Base-by-base conservation (phyloP, 23 red algal genomes). In the Gracilaria gracilis region DNA sequence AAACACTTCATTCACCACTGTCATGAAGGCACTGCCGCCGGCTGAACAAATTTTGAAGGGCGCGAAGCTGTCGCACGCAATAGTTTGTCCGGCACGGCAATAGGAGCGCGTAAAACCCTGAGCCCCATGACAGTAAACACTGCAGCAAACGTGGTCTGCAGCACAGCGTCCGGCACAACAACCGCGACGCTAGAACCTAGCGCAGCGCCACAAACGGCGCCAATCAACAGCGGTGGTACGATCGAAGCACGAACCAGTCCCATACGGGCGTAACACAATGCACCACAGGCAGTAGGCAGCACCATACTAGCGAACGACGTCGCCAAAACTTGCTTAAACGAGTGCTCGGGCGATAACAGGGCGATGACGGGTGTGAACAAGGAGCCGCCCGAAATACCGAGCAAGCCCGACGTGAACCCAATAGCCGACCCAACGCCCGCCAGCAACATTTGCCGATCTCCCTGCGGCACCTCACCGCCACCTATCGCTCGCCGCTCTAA, bases 311-410 rank as follows among this genome's bases (percentile, higher is more conserved):
- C 78, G 48, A 98, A 93, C 1, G 91, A 82, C 2, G 95, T 98
- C 20, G 84, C 95, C 61, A 98, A 42, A 19, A 98, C 87, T 25
- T 58, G 75, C 29, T 80, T 83, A 40, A 96, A 74, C 5, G 79
- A 65, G 24, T 58, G 24, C 0, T 77, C 55, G 8, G 87, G 78
- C 9, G 64, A 55, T 15, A 85, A 33, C 16, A 95, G 49, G 9
- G 95, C 92, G 23, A 98, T 90, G 47, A 93, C 15, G 11, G 95
- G 95, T 1, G 91, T 94, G 59, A 91, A 86, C 55, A 98, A 82
- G 20, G 84, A 91, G 13, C 95, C 95, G 80, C 95, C 95, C 51
- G 79, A 83, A 57, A 98, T 85, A 50, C 95, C 95, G 0, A 98
- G 71, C 62, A 98, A 76, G 8, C 95, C 95, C 21, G 95, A 94